Percentiles rank a stretch among this genome's conserved stretches.
Conservation (phyloP, 805 yeast genomes). For the Suhomyces sp. region DNA sequence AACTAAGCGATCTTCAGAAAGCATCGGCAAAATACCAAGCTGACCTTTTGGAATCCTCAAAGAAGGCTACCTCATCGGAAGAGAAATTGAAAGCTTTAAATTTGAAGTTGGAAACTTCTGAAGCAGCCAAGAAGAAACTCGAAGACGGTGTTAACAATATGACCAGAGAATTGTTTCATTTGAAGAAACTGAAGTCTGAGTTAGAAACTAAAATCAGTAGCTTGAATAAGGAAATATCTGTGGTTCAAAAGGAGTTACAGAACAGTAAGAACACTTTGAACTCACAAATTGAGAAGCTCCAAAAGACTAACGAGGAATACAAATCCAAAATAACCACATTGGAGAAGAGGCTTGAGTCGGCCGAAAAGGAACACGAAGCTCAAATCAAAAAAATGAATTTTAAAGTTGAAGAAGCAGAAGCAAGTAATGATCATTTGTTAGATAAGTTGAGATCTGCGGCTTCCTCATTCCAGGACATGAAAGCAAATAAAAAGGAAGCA, state of each 20-base stretch:
- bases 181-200: conserved; percentile 58
- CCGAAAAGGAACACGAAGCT: conserved; percentile 9
- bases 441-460: conserved; percentile 43
- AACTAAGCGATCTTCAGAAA: conserved; percentile 28
- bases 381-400: conserved; percentile 18
- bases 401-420: conserved; percentile 27
- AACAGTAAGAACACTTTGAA: conserved; percentile 26
- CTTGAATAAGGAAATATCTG: conserved; percentile 41
- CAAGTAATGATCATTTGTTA: conserved; percentile 34
- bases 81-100: conserved; percentile 28
- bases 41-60: conserved; percentile 32
- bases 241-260: conserved; percentile 28
- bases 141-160: conserved; percentile 89
- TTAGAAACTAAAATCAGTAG: conserved; percentile 41
- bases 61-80: conserved; percentile 20
- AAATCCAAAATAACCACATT: conserved; percentile 20
- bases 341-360: conserved; percentile 14
- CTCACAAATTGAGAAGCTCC: conserved; percentile 16
- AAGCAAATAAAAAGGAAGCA: conserved; percentile 13
- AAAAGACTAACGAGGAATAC: conserved; percentile 22
- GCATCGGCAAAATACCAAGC: conserved; percentile 26
- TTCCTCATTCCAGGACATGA: conserved; percentile 30
- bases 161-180: conserved; percentile 74
- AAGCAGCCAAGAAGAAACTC: conserved; percentile 54
- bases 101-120: conserved; percentile 28